These are phyloP conservation scores for Brasenia schreberi DNA, from an alignment of 164 flowering plant species.

Conservation along the genomic window DNA sequence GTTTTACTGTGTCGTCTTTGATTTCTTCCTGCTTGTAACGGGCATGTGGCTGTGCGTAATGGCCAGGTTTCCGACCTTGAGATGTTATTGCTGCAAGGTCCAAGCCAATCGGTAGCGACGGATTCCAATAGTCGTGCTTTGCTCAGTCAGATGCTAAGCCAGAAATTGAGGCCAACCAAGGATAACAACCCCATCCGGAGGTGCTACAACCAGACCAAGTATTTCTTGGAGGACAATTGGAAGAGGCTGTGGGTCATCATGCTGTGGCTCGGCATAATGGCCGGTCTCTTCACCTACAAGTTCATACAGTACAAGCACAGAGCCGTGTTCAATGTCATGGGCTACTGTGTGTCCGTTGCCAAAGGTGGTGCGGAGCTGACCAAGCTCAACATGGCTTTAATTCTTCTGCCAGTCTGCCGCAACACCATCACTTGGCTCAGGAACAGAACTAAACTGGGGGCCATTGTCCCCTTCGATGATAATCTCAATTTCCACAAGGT, in stretches of 20 bases:
- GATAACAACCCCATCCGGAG: conserved; percentile 24
- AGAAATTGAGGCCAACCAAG: conserved; percentile 20
- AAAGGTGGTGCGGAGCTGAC: conserved; percentile 57
- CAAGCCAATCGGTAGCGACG: conserved; percentile 12
- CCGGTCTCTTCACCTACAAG: conserved; percentile 38
- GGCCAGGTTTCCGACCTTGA: conserved; percentile 20
- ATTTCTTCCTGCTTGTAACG: not conserved
- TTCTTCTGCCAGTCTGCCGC: conserved; percentile 54
- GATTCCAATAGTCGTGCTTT: conserved; percentile 10
- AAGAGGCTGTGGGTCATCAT: conserved; percentile 35
- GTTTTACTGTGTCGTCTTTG: not conserved
- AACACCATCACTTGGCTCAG: conserved; percentile 65
- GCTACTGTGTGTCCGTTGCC: conserved; percentile 43
- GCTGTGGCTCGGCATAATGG: conserved; percentile 28
- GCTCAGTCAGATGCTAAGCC: conserved; percentile 25
- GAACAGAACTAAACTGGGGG: conserved; percentile 44
- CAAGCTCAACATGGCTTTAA: conserved; percentile 62
- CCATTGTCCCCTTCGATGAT: conserved; percentile 42
- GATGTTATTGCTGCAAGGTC: conserved; percentile 23
- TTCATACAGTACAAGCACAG: conserved; percentile 27
- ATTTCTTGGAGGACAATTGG: conserved; percentile 43
- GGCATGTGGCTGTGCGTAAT: not conserved
- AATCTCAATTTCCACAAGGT: conserved; percentile 57
- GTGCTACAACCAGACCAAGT: conserved; percentile 21
- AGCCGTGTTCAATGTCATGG: conserved; percentile 38